Evolutionary conservation across 768 basidiomycete genomes (phyloP), one percentile per base, ranked within the genome.

Genomic region (Rubroboletus pulcherrimus): DNA sequence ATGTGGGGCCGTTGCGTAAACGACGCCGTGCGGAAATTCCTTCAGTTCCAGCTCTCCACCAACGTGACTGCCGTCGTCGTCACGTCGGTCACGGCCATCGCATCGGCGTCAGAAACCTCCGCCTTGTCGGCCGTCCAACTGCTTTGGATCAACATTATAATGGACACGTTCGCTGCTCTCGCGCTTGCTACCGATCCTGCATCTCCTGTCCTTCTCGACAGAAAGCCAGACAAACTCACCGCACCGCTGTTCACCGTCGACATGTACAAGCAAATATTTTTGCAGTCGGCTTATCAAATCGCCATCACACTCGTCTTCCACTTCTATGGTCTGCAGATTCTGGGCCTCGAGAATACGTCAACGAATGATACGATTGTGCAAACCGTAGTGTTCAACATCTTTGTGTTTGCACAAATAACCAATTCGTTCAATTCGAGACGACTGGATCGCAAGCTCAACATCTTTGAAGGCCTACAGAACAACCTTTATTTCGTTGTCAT

Each of bases 1-100:
- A 94, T 97, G 79, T 98, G 97, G 96, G 97, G 97, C 41, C 91
- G 97, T 47, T 96, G 93, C 65, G 96, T 99, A 59, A 99, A 98
- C 71, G 97, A 99, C 66, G 86, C 95, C 0, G 97, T 98, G 49
- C 86, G 89, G 68, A 99, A 98, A 76, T 99, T 98, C 76, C 69
- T 99, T 56, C 96, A 98, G 75, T 97, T 97, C 80, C 93, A 93
- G 73, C 79, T 92, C 57, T 91, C 90, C 19, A 91, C 91, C 64
- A 99, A 99, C 77, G 84, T 98, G 57, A 94, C 94, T 7, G 97
- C 97, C 33, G 95, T 99, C 46, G 72, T 95, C 54, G 87, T 98
- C 67, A 98, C 96, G 11, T 95, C 93, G 63, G 82, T 96, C 56
- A 85, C 95, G 35, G 91, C 94, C 37, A 85, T 98, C 51, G 83